phyloP scores from a whole-genome alignment of 116 monocot genomes.

The Papilionanthe hybrid region DNA sequence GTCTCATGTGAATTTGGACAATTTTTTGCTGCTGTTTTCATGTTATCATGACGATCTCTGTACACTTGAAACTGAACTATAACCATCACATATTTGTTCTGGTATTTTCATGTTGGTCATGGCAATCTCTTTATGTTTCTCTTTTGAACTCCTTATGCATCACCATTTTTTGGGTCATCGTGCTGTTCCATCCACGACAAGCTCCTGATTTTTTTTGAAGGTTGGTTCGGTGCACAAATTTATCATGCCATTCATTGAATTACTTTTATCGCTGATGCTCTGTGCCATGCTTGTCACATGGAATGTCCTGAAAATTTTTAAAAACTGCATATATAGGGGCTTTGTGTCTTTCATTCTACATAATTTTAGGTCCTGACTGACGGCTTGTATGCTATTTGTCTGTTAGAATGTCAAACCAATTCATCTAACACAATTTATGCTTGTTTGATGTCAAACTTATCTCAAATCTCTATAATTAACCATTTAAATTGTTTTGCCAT shows the following conservation, averaged over 20 bases:
- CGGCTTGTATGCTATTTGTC: background rate
- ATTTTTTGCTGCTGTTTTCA: background rate
- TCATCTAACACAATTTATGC: background rate
- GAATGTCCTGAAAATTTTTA: background rate
- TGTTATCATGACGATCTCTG: too few species aligned
- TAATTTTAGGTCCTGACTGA: background rate
- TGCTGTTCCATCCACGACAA: background rate
- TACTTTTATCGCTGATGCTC: background rate
- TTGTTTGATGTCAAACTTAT: background rate
- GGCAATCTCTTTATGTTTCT: background rate
- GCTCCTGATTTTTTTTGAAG: background rate
- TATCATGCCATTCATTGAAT: background rate
- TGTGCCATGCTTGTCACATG: background rate
- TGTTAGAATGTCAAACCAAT: background rate
- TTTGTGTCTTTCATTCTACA: background rate
- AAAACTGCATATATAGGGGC: background rate
- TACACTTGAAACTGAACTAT: background rate
- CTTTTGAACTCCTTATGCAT: background rate
- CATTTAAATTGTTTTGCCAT: too few species aligned
- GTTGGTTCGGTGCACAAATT: background rate
- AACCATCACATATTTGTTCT: background rate
- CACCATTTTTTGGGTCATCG: background rate
- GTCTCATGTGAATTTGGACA: background rate
- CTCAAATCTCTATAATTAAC: too few species aligned
- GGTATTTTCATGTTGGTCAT: background rate